Percentiles rank a stretch among this genome's conserved stretches.
Conservation (phyloP, 495 filamentous ascomycete genomes). For the Cercophora scortea region DNA sequence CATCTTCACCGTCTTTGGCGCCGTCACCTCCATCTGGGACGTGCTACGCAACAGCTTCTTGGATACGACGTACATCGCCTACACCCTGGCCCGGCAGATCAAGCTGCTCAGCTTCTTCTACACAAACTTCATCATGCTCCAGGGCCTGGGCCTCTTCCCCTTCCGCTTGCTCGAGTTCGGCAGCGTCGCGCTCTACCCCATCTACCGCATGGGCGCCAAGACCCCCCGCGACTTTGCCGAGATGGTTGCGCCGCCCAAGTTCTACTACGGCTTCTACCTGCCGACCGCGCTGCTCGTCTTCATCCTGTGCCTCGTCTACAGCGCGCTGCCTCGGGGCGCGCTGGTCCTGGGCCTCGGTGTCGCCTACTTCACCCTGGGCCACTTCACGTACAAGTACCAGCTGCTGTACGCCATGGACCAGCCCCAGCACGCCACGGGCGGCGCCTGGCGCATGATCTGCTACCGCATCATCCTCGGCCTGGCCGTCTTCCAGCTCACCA, state of each 20-base stretch:
- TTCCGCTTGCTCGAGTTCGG: constrained; percentile 89
- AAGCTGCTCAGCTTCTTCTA: constrained; percentile 74
- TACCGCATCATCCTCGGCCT: constrained; percentile 78
- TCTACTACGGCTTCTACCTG: constrained; percentile 94
- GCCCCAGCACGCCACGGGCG: constrained; percentile 86
- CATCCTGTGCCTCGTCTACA: constrained; percentile 93
- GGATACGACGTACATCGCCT: constrained; percentile 72
- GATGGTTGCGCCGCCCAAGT: constrained; percentile 71
- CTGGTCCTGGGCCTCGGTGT: constrained; percentile 76
- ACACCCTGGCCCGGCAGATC: constrained; percentile 66
- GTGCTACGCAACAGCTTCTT: constrained; percentile 63
- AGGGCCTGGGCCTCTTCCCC: constrained; percentile 85
- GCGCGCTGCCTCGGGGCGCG: constrained; percentile 75
- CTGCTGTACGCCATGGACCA: constrained; percentile 98
- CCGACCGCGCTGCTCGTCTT: constrained; percentile 86
- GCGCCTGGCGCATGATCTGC: constrained; percentile 92
- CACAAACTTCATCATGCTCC: constrained; percentile 88
- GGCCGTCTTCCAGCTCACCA: constrained; percentile 80
- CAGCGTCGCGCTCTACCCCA: constrained; percentile 74
- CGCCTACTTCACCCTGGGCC: constrained; percentile 80
- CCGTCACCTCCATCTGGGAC: constrained; percentile 63
- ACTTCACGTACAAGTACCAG: constrained; percentile 97
- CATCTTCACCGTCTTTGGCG: constrained; percentile 85
- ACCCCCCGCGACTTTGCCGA: constrained; percentile 90
- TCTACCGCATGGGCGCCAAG: constrained; percentile 67